These are phyloP conservation scores for Cladosporium austrohemisphaericum DNA, from an alignment of 2,329 filamentous ascomycete species.

Conservation along the genomic window DNA sequence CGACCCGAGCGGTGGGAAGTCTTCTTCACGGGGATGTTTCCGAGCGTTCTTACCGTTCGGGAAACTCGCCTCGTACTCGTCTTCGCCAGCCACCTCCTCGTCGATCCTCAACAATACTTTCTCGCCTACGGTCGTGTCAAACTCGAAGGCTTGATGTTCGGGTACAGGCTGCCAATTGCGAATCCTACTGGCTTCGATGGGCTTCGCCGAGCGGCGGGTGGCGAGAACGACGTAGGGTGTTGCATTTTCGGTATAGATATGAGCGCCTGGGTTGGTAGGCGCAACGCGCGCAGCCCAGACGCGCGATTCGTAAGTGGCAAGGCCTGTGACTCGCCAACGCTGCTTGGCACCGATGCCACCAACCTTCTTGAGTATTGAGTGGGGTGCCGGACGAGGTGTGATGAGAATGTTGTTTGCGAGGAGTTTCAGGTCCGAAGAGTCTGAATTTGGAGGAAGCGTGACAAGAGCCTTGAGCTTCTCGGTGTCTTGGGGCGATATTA, in stretches of 20 bases:
- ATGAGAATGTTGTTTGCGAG: slow-evolving; percentile 92
- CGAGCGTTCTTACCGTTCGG: slow-evolving; percentile 48
- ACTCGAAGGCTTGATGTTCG: slow-evolving; percentile 65
- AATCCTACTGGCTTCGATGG: slow-evolving; percentile 77
- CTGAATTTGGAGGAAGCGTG: slow-evolving; percentile 59
- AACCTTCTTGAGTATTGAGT: slow-evolving; percentile 71
- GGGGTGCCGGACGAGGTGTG: slow-evolving; percentile 69
- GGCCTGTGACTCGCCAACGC: slow-evolving; percentile 76
- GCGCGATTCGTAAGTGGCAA: slow-evolving; percentile 70
- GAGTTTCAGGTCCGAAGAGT: slow-evolving; percentile 66
- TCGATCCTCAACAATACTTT: slow-evolving; percentile 81
- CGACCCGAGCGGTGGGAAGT: slow-evolving; percentile 35
- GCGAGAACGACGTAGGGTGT: slow-evolving; percentile 79
- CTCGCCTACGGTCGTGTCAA: slow-evolving; percentile 82
- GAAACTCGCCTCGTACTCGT: slow-evolving; percentile 52
- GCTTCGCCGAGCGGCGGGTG: slow-evolving; percentile 68
- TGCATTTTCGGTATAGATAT: slow-evolving; percentile 74
- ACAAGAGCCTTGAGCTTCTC: slow-evolving; percentile 69
- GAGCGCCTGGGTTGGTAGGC: slow-evolving; percentile 64
- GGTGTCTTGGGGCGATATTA: slow-evolving; percentile 69
- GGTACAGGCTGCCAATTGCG: slow-evolving; percentile 76
- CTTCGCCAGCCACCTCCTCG: slow-evolving; percentile 60
- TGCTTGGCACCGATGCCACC: slow-evolving; percentile 83
- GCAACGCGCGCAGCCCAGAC: slow-evolving; percentile 83
- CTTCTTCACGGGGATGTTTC: slow-evolving; percentile 59